Evolutionary conservation across 2,329 filamentous ascomycete genomes (phyloP), one percentile per base, ranked within the genome.

Genomic region (Paraphaeosphaeria sporulosa): DNA sequence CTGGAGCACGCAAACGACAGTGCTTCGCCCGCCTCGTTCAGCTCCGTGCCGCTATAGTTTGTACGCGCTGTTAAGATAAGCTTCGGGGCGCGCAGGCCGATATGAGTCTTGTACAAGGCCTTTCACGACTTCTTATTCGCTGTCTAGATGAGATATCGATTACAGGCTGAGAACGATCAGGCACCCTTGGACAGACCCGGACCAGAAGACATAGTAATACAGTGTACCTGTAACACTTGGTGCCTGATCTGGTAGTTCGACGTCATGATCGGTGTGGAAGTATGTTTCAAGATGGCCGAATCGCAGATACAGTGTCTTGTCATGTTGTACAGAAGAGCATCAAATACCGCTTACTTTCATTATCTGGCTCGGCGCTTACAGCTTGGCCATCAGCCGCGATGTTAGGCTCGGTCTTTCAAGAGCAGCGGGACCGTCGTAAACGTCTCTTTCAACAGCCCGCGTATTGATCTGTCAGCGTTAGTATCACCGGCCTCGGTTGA

Each of bases 361-460:
- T 2, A 4, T 13, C 17, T 12, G 10, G 7, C 17, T 49, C 15
- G 17, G 46, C 46, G 17, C 34, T 40, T 71, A 82, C 62, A 82
- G 60, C 65, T 79, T 82, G 23, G 77, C 73, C 62, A 69, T 74
- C 46, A 75, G 71, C 62, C 71, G 74, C 15, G 74, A 65, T 62
- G 76, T 74, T 44, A 82, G 66, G 19, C 77, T 82, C 56, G 82
- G 71, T 59, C 80, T 80, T 57, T 91, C 89, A 58, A 94, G 76
- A 9, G 87, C 87, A 25, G 87, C 82, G 58, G 87, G 87, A 1
- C 92, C 93, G 73, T 97, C 90, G 77, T 92, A 97, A 57, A 97
- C 92, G 71, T 96, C 92, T 66, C 90, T 84, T 77, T 97, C 93
- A 57, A 95, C 87, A 62, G 87, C 86, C 59, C 93, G 85, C 6